These are phyloP conservation scores for Pseudogymnoascus sp. DNA, from an alignment of 2,329 filamentous ascomycete species.

Conservation along the genomic window DNA sequence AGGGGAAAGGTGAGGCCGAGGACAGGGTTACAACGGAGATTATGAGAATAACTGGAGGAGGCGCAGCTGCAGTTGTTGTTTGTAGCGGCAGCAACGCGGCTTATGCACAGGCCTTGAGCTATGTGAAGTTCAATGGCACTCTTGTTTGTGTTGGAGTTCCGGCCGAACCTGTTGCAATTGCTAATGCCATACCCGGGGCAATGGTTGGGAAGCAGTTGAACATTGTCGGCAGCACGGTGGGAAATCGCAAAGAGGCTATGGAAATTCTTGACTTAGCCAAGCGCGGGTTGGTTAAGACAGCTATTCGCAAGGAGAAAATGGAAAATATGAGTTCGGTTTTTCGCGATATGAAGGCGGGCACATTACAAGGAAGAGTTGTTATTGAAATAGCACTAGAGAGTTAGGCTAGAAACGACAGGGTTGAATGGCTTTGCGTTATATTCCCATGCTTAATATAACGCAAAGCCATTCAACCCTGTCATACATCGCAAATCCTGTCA, in stretches of 20 bases:
- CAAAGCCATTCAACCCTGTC: background rate
- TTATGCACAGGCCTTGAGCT: constrained; percentile 39
- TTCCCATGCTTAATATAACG: no score
- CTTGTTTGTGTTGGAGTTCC: constrained; percentile 45
- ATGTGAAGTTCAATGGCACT: constrained; percentile 42
- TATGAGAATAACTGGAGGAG: constrained; percentile 46
- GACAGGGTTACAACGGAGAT: constrained; percentile 34
- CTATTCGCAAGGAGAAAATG: constrained; percentile 38
- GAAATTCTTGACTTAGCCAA: constrained; percentile 40
- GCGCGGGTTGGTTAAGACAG: constrained; percentile 38
- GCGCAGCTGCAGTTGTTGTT: constrained; percentile 52
- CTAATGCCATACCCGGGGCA: constrained; percentile 32
- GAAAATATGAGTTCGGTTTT: constrained; percentile 37
- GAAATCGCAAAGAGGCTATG: constrained; percentile 41
- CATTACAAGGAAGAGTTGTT: constrained; percentile 39
- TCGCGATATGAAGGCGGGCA: constrained; percentile 35
- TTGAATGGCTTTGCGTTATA: no score
- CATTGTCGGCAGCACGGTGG: constrained; percentile 42
- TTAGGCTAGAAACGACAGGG: background rate
- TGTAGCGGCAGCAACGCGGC: constrained; percentile 42
- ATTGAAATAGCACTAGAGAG: constrained; percentile 26
- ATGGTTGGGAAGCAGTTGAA: constrained; percentile 35
- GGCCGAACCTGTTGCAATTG: constrained; percentile 35
- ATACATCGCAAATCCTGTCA: background rate
- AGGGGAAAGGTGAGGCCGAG: constrained; percentile 35